Conservation (phyloP, 257 asterid genomes). For the Solanum rostratum region DNA sequence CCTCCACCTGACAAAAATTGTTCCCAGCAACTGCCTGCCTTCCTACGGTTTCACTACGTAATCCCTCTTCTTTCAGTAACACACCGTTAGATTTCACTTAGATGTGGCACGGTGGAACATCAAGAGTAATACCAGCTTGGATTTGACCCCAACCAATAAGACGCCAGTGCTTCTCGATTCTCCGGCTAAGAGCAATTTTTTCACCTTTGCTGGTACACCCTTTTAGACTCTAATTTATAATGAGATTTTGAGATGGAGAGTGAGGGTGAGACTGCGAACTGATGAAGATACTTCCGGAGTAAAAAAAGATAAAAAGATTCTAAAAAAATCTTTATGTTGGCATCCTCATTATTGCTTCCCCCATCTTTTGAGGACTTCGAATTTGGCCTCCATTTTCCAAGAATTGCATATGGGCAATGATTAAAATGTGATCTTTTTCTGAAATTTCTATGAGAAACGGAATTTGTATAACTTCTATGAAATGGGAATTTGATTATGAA, state of each 20-base stretch:
- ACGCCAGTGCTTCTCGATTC: slow-evolving; percentile 99
- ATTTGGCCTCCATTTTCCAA: slow-evolving; percentile 30
- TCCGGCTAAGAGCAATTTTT: slow-evolving; percentile 85
- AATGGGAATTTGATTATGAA: slow-evolving; percentile 18
- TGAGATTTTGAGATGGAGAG: too few relatives aligned
- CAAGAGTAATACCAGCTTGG: slow-evolving; percentile 86
- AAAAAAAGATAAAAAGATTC: too few relatives aligned
- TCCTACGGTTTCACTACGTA: slow-evolving; percentile 18
- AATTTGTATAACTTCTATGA: slow-evolving; percentile 7
- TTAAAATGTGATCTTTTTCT: slow-evolving; percentile 14
- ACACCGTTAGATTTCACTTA: slow-evolving; percentile 11
- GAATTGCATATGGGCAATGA: slow-evolving; percentile 24
- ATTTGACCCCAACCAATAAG: slow-evolving; percentile 98
- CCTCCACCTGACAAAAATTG: slow-evolving; percentile 49
- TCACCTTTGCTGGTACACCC: slow-evolving; percentile 94
- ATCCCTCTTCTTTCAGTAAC: not conserved
- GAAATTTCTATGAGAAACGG: slow-evolving; percentile 10
- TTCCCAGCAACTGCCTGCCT: slow-evolving; percentile 35
- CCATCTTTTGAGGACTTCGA: slow-evolving; percentile 17
- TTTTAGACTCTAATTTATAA: too few relatives aligned
- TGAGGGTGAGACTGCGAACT: too few relatives aligned
- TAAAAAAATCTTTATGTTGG: too few relatives aligned
- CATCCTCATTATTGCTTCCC: slow-evolving; percentile 45
- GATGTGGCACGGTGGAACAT: slow-evolving; percentile 78
- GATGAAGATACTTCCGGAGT: too few relatives aligned